Percentiles rank a stretch among this genome's conserved stretches.
Evolutionary conservation across 495 filamentous ascomycete genomes (phyloP).

Genomic region (Aspergillus affinis): DNA sequence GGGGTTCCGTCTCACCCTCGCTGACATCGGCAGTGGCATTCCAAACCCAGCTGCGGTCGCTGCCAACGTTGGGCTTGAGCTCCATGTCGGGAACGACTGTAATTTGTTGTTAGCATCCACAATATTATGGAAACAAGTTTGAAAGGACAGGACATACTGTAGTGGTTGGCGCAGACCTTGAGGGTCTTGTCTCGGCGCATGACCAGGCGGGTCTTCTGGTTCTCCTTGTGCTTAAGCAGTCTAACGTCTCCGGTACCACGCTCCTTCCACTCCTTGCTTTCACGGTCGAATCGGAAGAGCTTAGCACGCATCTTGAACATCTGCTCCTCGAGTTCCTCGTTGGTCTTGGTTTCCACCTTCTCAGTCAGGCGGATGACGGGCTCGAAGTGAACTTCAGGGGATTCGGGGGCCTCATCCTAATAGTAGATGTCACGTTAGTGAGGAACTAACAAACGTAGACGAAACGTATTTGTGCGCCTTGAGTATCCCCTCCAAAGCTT

Average conservation of each 20-base stretch:
- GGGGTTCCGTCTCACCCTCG: slow-evolving; percentile 94
- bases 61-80: slow-evolving; percentile 94
- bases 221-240: slow-evolving; percentile 97
- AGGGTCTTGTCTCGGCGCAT: slow-evolving; percentile 99
- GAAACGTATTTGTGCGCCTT: not conserved
- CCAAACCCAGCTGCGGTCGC: slow-evolving; percentile 99
- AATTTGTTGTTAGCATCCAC: slow-evolving; percentile 18
- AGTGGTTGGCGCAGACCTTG: slow-evolving; percentile 99
- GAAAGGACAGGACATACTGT: slow-evolving; percentile 63
- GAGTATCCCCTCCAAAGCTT: not conserved
- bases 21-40: slow-evolving; percentile 96
- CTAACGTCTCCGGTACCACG: slow-evolving; percentile 95
- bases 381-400: slow-evolving; percentile 93
- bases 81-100: slow-evolving; percentile 98
- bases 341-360: slow-evolving; percentile 95
- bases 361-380: slow-evolving; percentile 92
- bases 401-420: slow-evolving; percentile 71
- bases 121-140: not conserved
- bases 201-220: slow-evolving; percentile 93
- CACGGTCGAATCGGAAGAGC: slow-evolving; percentile 95
- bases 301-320: slow-evolving; percentile 99
- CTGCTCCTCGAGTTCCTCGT: slow-evolving; percentile 97
- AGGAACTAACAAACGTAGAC: not conserved
- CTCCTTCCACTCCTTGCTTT: slow-evolving; percentile 97
- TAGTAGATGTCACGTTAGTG: not conserved